Base-by-base conservation (phyloP, 495 filamentous ascomycete genomes). In the Aspergillus conjunctus region DNA sequence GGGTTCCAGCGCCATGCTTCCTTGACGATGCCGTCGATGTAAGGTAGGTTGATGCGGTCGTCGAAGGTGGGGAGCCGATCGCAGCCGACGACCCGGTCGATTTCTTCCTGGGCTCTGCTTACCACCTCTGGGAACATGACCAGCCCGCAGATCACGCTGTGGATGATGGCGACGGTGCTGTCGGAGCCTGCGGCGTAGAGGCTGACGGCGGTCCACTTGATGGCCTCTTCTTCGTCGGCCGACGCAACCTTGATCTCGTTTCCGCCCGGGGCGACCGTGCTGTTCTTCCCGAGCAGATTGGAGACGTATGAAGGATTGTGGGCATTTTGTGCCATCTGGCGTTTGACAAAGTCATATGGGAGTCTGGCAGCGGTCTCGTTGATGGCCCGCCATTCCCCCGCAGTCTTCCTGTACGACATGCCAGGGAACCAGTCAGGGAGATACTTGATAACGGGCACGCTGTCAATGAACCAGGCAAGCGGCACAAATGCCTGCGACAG, bases 181-280 rank as follows among this genome's bases (percentile, higher is more conserved):
- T 78, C 78, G 3, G 83, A 84, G 14, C 78, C 84, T 44, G n/a
- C n/a, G n/a, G 80, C 72, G 26, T 83, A 77, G 0, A 86, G 61
- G 1, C 74, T 73, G 20, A 73, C 73, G 8, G 81, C 73, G 17
- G 75, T 62, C 72, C 70, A 76, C 43, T 77, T 79, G 48, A 70
- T 66, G 10, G 61, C 50, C 0, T 45, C 12, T 26, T 72, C 66
- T 11, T 66, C 65, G 20, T n/a, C n/a, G n/a, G n/a, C n/a, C n/a
- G n/a, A n/a, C n/a, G n/a, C n/a, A n/a, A n/a, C n/a, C n/a, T n/a
- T n/a, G n/a, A n/a, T n/a, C n/a, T n/a, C n/a, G n/a, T n/a, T n/a
- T n/a, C n/a, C 76, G 33, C 33, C 68, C 1, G 44, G 31, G 0
- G 57, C 58, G 9, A 66, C 58, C 4, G 50, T n/a, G 12, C 62